Percentiles rank a stretch among this genome's conserved stretches.
Evolutionary conservation across 768 basidiomycete genomes (phyloP).

Genomic region (Russula griseocarnosa): DNA sequence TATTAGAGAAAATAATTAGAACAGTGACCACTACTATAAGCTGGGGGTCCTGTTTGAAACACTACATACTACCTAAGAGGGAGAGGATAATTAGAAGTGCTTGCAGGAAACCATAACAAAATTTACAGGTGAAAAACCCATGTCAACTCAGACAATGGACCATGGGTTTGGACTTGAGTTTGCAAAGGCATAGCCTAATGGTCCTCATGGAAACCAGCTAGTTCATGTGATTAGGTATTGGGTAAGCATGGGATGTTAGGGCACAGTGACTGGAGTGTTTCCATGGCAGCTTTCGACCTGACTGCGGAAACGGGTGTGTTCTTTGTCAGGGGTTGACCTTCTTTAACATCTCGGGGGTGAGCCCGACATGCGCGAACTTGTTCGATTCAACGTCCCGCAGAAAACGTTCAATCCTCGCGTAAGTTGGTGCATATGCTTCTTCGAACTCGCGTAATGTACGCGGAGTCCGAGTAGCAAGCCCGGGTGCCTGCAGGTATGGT

Average conservation of each 20-base stretch:
- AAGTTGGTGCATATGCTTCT: conserved; percentile 15
- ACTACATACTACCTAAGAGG: not conserved
- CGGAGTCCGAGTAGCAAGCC: not conserved
- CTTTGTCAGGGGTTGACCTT: not conserved
- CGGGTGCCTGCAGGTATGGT: too few relatives aligned
- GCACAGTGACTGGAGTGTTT: not conserved
- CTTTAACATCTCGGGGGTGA: conserved; percentile 15
- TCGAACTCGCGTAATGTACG: conserved; percentile 15
- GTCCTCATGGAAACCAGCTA: not conserved
- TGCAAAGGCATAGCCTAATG: not conserved
- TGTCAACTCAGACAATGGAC: not conserved
- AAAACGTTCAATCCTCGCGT: conserved; percentile 7
- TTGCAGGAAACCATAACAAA: not conserved
- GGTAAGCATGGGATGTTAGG: not conserved
- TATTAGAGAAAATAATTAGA: not conserved
- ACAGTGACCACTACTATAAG: not conserved
- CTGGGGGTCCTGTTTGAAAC: not conserved
- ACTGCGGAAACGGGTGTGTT: not conserved
- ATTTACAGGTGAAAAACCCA: not conserved
- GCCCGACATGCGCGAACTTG: conserved; percentile 5
- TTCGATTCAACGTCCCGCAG: not conserved
- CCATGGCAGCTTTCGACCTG: not conserved
- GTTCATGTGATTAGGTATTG: not conserved
- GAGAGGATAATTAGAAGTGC: not conserved
- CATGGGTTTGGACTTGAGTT: not conserved